Percentiles rank a stretch among this genome's conserved stretches.
phyloP scores from a whole-genome alignment of 2,329 filamentous ascomycete species.

The Chaetoscypha palmicola region DNA sequence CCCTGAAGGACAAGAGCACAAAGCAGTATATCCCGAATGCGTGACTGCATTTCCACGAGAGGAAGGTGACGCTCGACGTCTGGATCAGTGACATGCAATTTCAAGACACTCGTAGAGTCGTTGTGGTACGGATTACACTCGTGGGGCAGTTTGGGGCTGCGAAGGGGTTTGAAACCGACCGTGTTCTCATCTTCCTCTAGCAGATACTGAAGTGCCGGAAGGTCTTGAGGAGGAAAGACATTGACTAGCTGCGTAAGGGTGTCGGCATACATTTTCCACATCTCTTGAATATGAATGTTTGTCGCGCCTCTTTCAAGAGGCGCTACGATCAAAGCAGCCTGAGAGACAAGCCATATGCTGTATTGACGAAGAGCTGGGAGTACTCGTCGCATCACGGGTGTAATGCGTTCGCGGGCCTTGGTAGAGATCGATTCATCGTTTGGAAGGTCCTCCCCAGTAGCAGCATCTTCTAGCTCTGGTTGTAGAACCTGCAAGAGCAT shows the following conservation, averaged over 20 bases:
- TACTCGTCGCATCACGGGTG: conserved; percentile 51
- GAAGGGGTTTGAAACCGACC: conserved; percentile 56
- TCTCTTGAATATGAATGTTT: conserved; percentile 49
- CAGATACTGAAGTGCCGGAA: conserved; percentile 53
- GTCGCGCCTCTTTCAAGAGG: conserved; percentile 46
- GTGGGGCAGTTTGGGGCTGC: conserved; percentile 38
- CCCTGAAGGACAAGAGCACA: conserved; percentile 53
- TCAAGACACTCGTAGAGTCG: conserved; percentile 34
- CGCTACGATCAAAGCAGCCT: conserved; percentile 46
- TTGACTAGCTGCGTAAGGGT: conserved; percentile 52
- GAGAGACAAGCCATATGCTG: conserved; percentile 58
- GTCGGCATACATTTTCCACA: conserved; percentile 61
- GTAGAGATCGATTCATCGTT: conserved; percentile 34
- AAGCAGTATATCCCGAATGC: conserved; percentile 55
- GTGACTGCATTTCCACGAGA: conserved; percentile 59
- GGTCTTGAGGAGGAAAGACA: conserved; percentile 49
- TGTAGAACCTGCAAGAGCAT: conserved; percentile 63
- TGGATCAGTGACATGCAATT: conserved; percentile 40
- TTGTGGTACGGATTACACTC: conserved; percentile 44
- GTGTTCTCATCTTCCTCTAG: conserved; percentile 63
- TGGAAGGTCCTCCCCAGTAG: conserved; percentile 35
- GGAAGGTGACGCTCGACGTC: conserved; percentile 46
- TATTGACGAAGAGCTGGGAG: conserved; percentile 60
- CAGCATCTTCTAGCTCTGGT: conserved; percentile 55
- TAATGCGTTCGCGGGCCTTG: conserved; percentile 42